Conservation (phyloP, 305 asterid species). For the Solanum chacoense region DNA sequence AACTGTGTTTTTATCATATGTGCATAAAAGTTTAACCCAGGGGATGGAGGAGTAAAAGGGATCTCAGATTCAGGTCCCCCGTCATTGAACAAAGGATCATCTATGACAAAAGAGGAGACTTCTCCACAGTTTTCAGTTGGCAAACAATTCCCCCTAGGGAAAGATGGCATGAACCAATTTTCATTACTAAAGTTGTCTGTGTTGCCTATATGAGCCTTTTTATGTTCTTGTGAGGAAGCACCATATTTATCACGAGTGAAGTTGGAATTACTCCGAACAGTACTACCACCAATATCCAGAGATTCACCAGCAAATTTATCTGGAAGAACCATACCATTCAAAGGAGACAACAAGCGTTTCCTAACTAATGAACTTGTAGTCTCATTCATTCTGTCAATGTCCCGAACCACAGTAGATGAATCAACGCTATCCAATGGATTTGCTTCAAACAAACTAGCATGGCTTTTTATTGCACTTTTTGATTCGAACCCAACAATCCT, state of each 20-base stretch:
- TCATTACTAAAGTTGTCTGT: constrained; percentile 23
- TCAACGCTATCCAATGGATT: constrained; percentile 16
- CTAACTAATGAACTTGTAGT: constrained; percentile 37
- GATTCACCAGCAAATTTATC: constrained; percentile 37
- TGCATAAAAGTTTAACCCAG: constrained; percentile 12
- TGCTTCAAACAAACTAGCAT: constrained; percentile 21
- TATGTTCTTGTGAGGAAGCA: constrained; percentile 35
- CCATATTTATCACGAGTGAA: constrained; percentile 16
- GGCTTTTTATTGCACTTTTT: constrained; percentile 12
- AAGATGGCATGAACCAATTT: constrained; percentile 21
- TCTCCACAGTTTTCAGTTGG: constrained; percentile 24
- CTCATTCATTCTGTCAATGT: constrained; percentile 18
- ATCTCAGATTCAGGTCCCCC: constrained; percentile 10
- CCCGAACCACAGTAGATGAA: constrained; percentile 16
- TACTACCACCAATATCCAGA: constrained; percentile 38
- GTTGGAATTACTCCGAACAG: constrained; percentile 15
- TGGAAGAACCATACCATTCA: constrained; percentile 39
- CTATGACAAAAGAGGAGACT: constrained; percentile 28
- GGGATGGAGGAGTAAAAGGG: constrained; percentile 25
- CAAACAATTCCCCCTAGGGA: constrained; percentile 17
- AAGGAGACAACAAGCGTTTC: constrained; percentile 58
- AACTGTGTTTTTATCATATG: constrained; percentile 16
- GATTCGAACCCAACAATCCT: constrained; percentile 81
- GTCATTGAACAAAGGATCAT: constrained; percentile 40
- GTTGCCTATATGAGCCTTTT: constrained; percentile 48